Conservation (phyloP, 306 rosid species). For the Glycine latifolia region DNA sequence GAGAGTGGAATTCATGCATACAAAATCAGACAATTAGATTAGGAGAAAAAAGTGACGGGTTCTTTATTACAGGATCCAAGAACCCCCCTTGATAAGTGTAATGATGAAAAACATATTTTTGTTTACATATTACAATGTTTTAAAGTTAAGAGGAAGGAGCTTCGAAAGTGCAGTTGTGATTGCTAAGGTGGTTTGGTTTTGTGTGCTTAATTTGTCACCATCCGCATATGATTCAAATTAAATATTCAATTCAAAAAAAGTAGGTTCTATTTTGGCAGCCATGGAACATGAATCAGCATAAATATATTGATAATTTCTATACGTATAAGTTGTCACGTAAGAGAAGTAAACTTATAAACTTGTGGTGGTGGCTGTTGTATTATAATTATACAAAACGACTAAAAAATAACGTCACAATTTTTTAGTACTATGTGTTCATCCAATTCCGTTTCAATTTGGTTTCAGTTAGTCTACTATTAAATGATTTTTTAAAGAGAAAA, state of each 20-base stretch:
- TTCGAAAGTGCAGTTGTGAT: slow-evolving; percentile 38
- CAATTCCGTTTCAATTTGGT: background rate
- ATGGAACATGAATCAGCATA: slow-evolving; percentile 24
- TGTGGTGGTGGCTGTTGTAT: slow-evolving; percentile 5
- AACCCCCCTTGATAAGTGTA: background rate
- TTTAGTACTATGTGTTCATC: background rate
- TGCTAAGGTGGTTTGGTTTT: slow-evolving; percentile 9
- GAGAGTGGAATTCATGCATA: slow-evolving; percentile 7
- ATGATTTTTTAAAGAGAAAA: too few species aligned
- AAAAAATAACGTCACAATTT: background rate
- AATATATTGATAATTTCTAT: slow-evolving; percentile 5
- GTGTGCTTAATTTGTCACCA: slow-evolving; percentile 37
- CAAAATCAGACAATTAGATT: slow-evolving; percentile 9
- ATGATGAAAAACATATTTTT: slow-evolving; percentile 4
- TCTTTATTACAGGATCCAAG: slow-evolving; percentile 33
- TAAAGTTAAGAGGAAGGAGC: slow-evolving; percentile 50
- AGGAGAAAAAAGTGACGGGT: slow-evolving; percentile 25
- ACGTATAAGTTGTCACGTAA: background rate
- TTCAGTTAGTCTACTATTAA: background rate
- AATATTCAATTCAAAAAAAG: slow-evolving; percentile 44
- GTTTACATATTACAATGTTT: background rate
- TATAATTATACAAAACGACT: slow-evolving; percentile 19
- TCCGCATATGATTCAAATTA: background rate
- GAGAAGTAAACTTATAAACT: slow-evolving; percentile 16
- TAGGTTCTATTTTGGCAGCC: slow-evolving; percentile 53